phyloP scores from a whole-genome alignment of 2,329 filamentous ascomycete species.

The Trichoderma lentiforme region DNA sequence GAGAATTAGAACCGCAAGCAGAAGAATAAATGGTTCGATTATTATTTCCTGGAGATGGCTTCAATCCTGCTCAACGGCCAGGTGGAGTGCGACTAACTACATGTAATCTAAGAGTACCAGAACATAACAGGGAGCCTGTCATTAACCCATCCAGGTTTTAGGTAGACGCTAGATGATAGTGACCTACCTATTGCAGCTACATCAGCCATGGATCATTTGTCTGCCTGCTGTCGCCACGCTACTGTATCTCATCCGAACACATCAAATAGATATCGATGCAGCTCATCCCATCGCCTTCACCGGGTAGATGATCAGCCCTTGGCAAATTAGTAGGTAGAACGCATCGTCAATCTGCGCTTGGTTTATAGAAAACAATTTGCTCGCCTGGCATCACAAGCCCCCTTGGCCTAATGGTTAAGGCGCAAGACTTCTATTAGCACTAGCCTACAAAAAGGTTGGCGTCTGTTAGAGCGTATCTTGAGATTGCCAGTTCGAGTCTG shows the following conservation, averaged over 20 bases:
- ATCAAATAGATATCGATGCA: too few relatives aligned
- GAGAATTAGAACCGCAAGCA: neutral
- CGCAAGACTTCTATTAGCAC: conserved; percentile 11
- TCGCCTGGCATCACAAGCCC: neutral
- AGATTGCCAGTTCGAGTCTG: conserved; percentile 8
- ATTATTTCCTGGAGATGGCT: neutral
- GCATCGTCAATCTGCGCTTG: neutral
- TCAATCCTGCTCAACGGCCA: neutral
- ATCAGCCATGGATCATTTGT: neutral
- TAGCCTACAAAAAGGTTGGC: neutral
- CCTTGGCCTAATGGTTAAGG: conserved; percentile 13
- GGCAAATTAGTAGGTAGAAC: too few relatives aligned
- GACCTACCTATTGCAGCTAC: neutral
- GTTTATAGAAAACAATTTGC: neutral
- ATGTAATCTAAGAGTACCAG: neutral
- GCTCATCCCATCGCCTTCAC: too few relatives aligned
- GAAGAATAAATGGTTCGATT: neutral
- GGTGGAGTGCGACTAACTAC: neutral
- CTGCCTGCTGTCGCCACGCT: neutral
- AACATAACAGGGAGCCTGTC: neutral
- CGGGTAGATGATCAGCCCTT: too few relatives aligned
- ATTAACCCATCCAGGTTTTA: neutral
- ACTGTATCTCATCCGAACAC: neutral
- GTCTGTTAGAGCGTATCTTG: neutral
- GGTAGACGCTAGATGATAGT: neutral